Conservation (phyloP, 805 yeast species). For the Lipomyces oligophaga region DNA sequence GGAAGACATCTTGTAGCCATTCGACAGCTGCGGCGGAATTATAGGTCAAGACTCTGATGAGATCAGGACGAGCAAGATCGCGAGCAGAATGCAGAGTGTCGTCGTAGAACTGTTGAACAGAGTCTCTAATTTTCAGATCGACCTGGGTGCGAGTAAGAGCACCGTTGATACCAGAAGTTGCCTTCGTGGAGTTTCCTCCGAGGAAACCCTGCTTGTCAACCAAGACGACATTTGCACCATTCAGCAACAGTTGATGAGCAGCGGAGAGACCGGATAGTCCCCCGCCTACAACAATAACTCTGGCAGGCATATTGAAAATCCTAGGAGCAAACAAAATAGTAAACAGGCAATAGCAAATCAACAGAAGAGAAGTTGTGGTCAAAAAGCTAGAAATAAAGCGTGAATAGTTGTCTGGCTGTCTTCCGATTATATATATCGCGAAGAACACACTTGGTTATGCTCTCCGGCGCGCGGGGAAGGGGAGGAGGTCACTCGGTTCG, state of each 20-base stretch:
- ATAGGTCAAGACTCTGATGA: constrained; percentile 57
- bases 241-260: constrained; percentile 52
- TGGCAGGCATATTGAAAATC: no score
- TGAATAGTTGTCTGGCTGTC: no score
- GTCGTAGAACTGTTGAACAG: constrained; percentile 53
- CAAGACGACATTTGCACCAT: constrained; percentile 52
- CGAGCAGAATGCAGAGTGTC: constrained; percentile 70
- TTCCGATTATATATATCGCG: no score
- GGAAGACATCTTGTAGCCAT: constrained; percentile 66
- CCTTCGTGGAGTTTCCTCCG: constrained; percentile 65
- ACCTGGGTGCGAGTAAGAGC: constrained; percentile 62
- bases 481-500: no score
- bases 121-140: constrained; percentile 49
- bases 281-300: constrained; percentile 56
- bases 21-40: constrained; percentile 65
- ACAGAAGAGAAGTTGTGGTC: no score
- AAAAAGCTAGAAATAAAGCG: no score
- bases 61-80: constrained; percentile 52
- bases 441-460: no score
- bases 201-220: constrained; percentile 58
- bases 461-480: no score
- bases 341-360: no score
- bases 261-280: constrained; percentile 64
- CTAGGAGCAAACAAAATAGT: no score
- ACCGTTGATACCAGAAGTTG: constrained; percentile 71